Conservation (phyloP, 2,329 filamentous ascomycete species). For the Arthrocladium fulminans region DNA sequence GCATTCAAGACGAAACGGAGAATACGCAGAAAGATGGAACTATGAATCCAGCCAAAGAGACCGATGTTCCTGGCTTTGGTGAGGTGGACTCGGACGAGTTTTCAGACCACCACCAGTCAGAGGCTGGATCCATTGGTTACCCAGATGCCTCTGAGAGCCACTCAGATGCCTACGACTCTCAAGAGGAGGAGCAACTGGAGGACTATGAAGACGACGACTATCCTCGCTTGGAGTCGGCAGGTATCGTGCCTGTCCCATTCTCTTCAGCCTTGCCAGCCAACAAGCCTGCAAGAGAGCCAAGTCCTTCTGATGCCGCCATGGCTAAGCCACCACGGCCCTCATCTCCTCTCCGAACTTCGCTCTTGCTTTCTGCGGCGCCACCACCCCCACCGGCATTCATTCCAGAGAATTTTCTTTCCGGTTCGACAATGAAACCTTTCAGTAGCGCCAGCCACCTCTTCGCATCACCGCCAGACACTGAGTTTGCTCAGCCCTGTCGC, state of each 20-base stretch:
- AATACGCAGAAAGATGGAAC: neutral
- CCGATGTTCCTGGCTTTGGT: neutral
- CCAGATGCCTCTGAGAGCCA: neutral
- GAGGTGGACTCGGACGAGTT: neutral
- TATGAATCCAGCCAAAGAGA: neutral
- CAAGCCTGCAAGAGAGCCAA: conserved; percentile 11
- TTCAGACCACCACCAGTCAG: neutral
- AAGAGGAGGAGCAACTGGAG: too few species aligned
- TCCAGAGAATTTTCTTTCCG: neutral
- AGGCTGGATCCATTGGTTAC: neutral
- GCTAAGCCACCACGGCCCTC: conserved; percentile 22
- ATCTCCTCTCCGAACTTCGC: conserved; percentile 1
- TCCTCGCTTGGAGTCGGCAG: neutral
- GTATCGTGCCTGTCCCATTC: neutral
- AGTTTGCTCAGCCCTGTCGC: neutral
- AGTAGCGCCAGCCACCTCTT: too few species aligned
- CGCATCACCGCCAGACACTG: neutral
- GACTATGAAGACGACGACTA: neutral
- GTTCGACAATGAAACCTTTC: neutral
- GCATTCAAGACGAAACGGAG: neutral
- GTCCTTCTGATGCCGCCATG: conserved; percentile 34
- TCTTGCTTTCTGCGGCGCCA: neutral
- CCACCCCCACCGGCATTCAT: neutral
- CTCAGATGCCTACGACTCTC: too few species aligned
- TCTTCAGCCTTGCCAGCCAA: neutral